phyloP scores from a whole-genome alignment of 495 filamentous ascomycete species.

The Podospora comata region DNA sequence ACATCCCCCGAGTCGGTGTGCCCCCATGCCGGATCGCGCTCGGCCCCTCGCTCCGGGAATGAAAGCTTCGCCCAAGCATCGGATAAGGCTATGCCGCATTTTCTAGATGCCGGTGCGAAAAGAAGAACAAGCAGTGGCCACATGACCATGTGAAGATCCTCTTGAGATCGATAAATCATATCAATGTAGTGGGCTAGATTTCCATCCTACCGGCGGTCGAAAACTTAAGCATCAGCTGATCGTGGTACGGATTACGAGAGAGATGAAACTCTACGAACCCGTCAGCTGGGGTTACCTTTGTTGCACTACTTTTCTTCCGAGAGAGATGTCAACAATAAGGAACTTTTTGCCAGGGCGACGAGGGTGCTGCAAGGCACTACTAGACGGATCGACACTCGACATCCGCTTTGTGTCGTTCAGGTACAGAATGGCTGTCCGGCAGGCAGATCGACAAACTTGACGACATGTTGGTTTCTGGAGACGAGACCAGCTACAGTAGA shows the following conservation, averaged over 20 bases:
- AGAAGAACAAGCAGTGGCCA: neutral
- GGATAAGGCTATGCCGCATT: conserved; percentile 1
- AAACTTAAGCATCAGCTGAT: conserved; percentile 7
- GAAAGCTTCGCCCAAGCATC: neutral
- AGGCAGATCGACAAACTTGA: neutral
- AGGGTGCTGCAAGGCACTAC: neutral
- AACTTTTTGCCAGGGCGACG: neutral
- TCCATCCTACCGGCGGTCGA: neutral
- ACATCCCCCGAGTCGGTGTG: conserved; percentile 8
- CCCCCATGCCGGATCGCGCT: conserved; percentile 9
- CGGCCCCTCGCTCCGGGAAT: neutral
- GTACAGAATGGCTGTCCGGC: neutral
- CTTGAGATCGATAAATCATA: neutral
- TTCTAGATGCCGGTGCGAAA: neutral
- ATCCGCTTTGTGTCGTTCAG: neutral
- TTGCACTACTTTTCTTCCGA: neutral
- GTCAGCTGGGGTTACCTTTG: neutral
- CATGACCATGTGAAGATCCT: neutral
- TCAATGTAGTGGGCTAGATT: neutral
- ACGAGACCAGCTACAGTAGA: no score
- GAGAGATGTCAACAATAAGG: neutral
- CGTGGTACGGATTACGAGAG: conserved; percentile 8
- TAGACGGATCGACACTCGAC: neutral
- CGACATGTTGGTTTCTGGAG: neutral
- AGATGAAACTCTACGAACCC: neutral